Base-by-base conservation (phyloP, 148 eudicot species). In the Fallopia convolvulus region DNA sequence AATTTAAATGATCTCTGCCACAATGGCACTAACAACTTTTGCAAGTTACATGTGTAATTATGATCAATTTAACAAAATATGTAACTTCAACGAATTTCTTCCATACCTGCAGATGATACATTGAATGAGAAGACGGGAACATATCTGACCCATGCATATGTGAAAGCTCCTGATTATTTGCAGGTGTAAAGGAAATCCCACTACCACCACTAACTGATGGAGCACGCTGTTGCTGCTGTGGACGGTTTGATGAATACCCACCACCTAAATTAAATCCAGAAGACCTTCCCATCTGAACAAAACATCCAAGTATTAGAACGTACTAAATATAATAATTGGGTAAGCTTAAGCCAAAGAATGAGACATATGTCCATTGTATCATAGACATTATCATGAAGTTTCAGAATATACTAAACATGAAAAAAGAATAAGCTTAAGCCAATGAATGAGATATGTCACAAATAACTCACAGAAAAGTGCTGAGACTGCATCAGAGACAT, bases 271-370 rank as follows among this genome's bases (percentile, higher is more conserved):
- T 85, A 75, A 90, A 86, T 70, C 88, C 93, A 74, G 83, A 26
- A 58, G 91, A 88, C 58, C 91, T 86, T 77, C 88, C 93, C 80
- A 86, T 83, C 93, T 90, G 84, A 30, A 79, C 39, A 81, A 41
- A 72, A 41, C 75, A 41, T 21, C 8, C 75, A 2, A n/a, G 26
- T 41, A 46, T 72, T 40, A 72, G 49, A 36, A 36, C 2, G 39
- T 36, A 36, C 39, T 36, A 36, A 36, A 36, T 36, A 36, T 36
- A 36, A 36, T 0, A 36, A 36, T 36, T 36, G 39, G 39, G 39
- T 36, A 36, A 36, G 39, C 4, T 36, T 36, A 36, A 36, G 39
- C 39, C 39, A 36, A 36, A 36, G 39, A 36, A 36, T 36, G 39
- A 36, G 39, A 36, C 39, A 36, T 36, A 36, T 36, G 39, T 36